Evolutionary conservation across 2,329 filamentous ascomycete genomes (phyloP), one percentile per base, ranked within the genome.

Genomic region (Zymoseptoria brevis): DNA sequence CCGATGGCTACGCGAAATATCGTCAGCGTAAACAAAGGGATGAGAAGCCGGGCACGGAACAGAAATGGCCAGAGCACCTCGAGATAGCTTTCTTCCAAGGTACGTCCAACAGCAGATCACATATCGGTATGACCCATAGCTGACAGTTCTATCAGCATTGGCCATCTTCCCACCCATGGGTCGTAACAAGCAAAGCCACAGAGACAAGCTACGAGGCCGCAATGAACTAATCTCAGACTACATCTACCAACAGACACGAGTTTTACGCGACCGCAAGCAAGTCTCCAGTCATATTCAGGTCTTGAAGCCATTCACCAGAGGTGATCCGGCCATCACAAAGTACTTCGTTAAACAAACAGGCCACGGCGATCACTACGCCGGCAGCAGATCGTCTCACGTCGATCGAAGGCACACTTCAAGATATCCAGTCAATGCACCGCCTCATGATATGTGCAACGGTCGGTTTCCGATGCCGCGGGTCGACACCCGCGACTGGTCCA

Each of bases 281-380:
- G 81, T 86, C 4, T 86, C 83, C 0, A 86, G 83, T 65, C 83
- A 86, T 67, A 78, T 86, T 24, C 83, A 86, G 70, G 83, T 86
- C 2, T 74, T 86, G 19, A 83, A 83, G 68, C 78, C 76, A 11
- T 80, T 82, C 60, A 73, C 85, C 45, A 75, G 76, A 62, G 75
- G 78, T 4, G 78, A 83, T 61, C 77, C 79, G 26, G 73, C 77
- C 60, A 81, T 78, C 62, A 73, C 78, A 69, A 65, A 69, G 54
- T 76, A 74, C 58, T 72, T 78, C 63, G 73, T 75, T 5, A 74
- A 69, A 56, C 67, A 71, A 35, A 73, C 75, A 57, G 16, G 16
- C 19, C 48, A 22, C 49, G 19, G 49, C 19, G 58, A 59, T 1
- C 59, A 58, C 16, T 50, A 30, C 35, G 56, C 41, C 8, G 56